Base-by-base conservation (phyloP, 768 basidiomycete species). In the Crucibulum laeve region DNA sequence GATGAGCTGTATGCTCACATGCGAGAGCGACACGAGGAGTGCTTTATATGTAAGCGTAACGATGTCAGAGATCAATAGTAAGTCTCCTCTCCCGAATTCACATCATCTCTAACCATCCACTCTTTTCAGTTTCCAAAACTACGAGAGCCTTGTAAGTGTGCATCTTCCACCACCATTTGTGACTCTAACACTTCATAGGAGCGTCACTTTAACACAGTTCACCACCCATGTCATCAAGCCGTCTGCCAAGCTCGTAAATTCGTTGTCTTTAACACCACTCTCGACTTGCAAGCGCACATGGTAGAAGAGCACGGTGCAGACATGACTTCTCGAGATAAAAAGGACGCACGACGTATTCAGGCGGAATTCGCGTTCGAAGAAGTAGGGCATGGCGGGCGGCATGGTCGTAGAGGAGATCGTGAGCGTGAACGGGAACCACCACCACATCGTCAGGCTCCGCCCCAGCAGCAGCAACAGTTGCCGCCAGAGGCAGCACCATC, bases 1-100 rank as follows among this genome's bases (percentile, higher is more conserved):
- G 95, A 98, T 56, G 93, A 93, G 54, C 67, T 97, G n/a, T 96
- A 83, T 59, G 69, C 82, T 18, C 96, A 99, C 61, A 90, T 97
- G 84, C 80, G 94, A 40, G 85, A 93, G 57, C 73, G 71, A 38
- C 95, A 99, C 64, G 95, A 99, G 62, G 94, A 98, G 56, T 98
- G 95, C 60, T 96, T 96, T 53, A 62, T 99, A 11, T 99, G 96
- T 63, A 91, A 91, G 58, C 76, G 86, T 22, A 77, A 84, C 44
- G 91, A 85, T 5, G 53, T 89, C 30, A 71, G 77, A 50, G 81
- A 93, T 61, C 81, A 92, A 65, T 93, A 96, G 91, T 96, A 55
- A 57, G 91, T 76, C 11, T 21, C 14, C 25, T 48, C 35, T 4
- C 28, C n/a, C 7, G 17, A 19, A 19, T 46, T 18, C 40, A 33